Evolutionary conservation across 2,329 filamentous ascomycete species (phyloP).

Genomic region (Nectriaceae sp.): DNA sequence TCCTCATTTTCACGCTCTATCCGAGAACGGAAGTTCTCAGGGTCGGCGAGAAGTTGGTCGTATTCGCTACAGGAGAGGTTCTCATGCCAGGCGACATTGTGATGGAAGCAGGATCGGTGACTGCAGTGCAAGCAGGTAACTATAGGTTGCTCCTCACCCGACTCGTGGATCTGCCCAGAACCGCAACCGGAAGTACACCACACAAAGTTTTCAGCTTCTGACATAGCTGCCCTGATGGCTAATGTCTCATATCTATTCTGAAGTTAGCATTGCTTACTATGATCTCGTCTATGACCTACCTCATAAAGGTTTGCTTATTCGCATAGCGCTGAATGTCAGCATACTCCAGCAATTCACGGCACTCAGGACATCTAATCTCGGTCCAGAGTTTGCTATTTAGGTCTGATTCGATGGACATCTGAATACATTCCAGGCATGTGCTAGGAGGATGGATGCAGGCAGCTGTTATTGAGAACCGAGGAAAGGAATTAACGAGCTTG

Average conservation of each 20-base stretch:
- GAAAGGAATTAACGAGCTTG: constrained; percentile 33
- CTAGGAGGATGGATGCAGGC: constrained; percentile 35
- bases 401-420: constrained; percentile 36
- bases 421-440: constrained; percentile 38
- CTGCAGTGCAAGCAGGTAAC: constrained; percentile 43
- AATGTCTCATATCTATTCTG: constrained; percentile 43
- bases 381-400: constrained; percentile 41
- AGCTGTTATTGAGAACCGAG: constrained; percentile 33
- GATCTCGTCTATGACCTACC: constrained; percentile 27
- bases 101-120: constrained; percentile 44
- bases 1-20: constrained; percentile 38
- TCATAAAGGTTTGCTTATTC: constrained; percentile 42
- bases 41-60: constrained; percentile 39
- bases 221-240: constrained; percentile 44
- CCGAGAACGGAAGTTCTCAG: constrained; percentile 39
- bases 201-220: constrained; percentile 46
- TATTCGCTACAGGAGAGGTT: constrained; percentile 45
- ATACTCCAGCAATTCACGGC: constrained; percentile 43
- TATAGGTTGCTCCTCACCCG: constrained; percentile 40
- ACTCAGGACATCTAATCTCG: constrained; percentile 55
- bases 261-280: constrained; percentile 4
- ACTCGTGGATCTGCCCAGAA: constrained; percentile 53
- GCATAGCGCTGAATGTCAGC: constrained; percentile 48
- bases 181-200: constrained; percentile 57
- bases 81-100: constrained; percentile 44